These are phyloP conservation scores for Coemansia sp. DNA, from an alignment of 192 early-diverging fungal genomes.

Conservation along the genomic window DNA sequence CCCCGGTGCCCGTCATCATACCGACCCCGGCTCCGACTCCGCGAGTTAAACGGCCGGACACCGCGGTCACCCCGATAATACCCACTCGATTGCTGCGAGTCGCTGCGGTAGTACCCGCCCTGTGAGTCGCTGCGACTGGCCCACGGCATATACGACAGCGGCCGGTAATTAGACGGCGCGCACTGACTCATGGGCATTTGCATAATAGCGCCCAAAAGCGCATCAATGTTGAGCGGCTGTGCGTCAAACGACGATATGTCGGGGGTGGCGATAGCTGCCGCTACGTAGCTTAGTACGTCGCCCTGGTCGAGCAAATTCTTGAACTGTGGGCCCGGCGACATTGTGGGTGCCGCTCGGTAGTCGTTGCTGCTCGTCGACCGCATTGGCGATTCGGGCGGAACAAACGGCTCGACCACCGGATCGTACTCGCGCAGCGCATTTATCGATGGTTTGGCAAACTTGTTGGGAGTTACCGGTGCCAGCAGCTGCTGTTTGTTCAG, in stretches of 20 bases:
- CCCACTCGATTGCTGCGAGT: background rate
- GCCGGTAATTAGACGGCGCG: constrained; percentile 33
- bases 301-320: constrained; percentile 33
- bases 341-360: background rate
- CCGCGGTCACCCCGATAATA: constrained; percentile 14
- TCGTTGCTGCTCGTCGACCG: constrained; percentile 2
- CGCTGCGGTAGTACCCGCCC: background rate
- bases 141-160: constrained; percentile 46
- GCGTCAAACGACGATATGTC: constrained; percentile 20
- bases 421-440: constrained; percentile 26
- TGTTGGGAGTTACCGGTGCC: constrained; percentile 25
- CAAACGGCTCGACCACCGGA: constrained; percentile 32
- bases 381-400: constrained; percentile 2
- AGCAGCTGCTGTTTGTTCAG: constrained; percentile 38
- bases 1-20: constrained; percentile 15
- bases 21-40: constrained; percentile 38
- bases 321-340: constrained; percentile 8
- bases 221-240: constrained; percentile 22
- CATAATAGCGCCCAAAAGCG: constrained; percentile 28
- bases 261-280: constrained; percentile 26
- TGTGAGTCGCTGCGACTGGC: constrained; percentile 4
- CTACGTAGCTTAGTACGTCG: constrained; percentile 49
- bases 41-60: background rate
- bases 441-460: constrained; percentile 23
- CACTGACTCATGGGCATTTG: background rate